Base-by-base conservation (phyloP, 177 flowering plant genomes). In the Vitis hybrid region DNA sequence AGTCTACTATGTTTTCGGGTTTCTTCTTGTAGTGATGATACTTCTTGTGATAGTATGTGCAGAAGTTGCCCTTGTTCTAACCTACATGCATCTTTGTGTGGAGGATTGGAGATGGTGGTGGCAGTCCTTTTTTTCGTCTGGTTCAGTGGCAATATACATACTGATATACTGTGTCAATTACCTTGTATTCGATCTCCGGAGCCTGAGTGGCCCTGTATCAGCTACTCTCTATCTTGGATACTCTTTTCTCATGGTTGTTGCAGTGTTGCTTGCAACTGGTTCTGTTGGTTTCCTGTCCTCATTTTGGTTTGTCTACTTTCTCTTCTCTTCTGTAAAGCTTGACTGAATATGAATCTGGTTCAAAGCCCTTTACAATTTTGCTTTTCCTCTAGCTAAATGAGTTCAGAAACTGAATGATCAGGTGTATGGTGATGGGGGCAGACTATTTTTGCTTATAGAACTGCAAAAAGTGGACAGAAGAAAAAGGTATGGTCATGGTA, bases 61-160 rank as follows among this genome's bases (percentile, higher is more conserved):
- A 21, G 79, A 76, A 49, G 79, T 76, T 12, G 72, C 79, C 7
- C 52, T 76, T 16, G 76, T 77, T 11, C 67, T 75, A 7, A 75
- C 81, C 12, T 78, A 78, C 65, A 78, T 78, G 78, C 78, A 70
- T 48, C 78, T 78, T 14, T 74, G 81, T 16, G 76, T 69, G 21
- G 81, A 78, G 60, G 81, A 78, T 50, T 78, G 81, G 81, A 58
- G 61, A 55, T 78, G 81, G 78, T 78, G 81, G 81, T 78, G 81
- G 81, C 71, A 78, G 49, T 57, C 81, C 24, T 78, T 78, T 72
- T 78, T 74, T 60, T 57, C 81, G 0, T 74, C 81, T 0, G 81
- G 81, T 21, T 78, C 78, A 2, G 81, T 78, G 35, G 69, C 81
- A 1, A 40, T 6, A 6, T 40, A 40, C 46, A 40, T 40, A 40